phyloP scores from a whole-genome alignment of 768 basidiomycete genomes.

The Trametes maxima region DNA sequence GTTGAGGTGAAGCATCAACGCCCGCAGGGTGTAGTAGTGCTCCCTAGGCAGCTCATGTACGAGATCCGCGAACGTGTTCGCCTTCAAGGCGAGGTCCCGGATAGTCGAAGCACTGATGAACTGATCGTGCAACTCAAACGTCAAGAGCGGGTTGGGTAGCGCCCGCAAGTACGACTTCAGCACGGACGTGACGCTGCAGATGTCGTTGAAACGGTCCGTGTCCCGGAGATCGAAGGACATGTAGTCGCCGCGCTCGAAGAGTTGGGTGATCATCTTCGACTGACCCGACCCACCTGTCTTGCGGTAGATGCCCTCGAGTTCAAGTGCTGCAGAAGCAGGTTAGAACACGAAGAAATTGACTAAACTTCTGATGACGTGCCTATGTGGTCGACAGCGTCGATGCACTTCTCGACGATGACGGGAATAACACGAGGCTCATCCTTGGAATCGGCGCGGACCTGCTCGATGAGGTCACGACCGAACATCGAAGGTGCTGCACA shows the following conservation, averaged over 20 bases:
- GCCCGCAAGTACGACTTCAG: slow-evolving; percentile 95
- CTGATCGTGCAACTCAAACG: slow-evolving; percentile 87
- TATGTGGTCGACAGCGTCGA: slow-evolving; percentile 85
- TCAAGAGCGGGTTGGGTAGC: slow-evolving; percentile 89
- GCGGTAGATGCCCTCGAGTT: slow-evolving; percentile 98
- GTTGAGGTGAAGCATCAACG: slow-evolving; percentile 86
- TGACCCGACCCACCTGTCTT: slow-evolving; percentile 94
- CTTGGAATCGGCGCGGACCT: slow-evolving; percentile 68
- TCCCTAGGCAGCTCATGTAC: slow-evolving; percentile 80
- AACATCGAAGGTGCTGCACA: slow-evolving; percentile 86
- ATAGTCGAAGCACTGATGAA: slow-evolving; percentile 80
- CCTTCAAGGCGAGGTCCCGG: slow-evolving; percentile 62
- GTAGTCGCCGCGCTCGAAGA: slow-evolving; percentile 94
- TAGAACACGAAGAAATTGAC: not conserved
- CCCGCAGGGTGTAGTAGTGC: slow-evolving; percentile 83
- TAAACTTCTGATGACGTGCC: slow-evolving; percentile 53
- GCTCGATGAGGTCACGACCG: slow-evolving; percentile 84
- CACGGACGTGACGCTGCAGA: slow-evolving; percentile 94
- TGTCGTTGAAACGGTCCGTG: slow-evolving; percentile 91
- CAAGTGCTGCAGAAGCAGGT: slow-evolving; percentile 59
- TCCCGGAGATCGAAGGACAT: slow-evolving; percentile 86
- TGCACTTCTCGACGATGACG: slow-evolving; percentile 93
- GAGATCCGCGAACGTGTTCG: slow-evolving; percentile 62
- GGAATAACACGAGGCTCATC: slow-evolving; percentile 71
- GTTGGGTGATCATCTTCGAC: slow-evolving; percentile 88